Base-by-base conservation (phyloP, 257 asterid genomes). In the Solanum clarkiae region DNA sequence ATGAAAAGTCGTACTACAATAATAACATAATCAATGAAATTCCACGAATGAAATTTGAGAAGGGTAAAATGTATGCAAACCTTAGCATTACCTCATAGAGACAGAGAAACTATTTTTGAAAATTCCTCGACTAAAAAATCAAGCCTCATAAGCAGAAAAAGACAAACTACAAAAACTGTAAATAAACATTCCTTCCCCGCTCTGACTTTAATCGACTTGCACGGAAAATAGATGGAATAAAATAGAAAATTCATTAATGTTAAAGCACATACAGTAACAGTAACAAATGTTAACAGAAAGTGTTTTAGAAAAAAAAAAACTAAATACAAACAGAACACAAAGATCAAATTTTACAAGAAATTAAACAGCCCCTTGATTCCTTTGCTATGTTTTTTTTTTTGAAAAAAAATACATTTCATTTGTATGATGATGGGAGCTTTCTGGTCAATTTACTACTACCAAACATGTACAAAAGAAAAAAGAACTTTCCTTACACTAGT, bases 381-480 rank as follows among this genome's bases (percentile, higher is more conserved):
- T 72, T 63, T 60, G 56, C 32, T 72, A 12, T 20, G 42, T 0
- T 36, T 36, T 4, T 60, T 36, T 60, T 59, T 20, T 1, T 0
- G 0, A n/a, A 59, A n/a, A 5, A 59, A 60, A 10, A 10, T 65
- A 77, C 82, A 77, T 77, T 53, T 53, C 82, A 77, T 77, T 51
- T 77, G 47, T 53, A 20, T 51, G 59, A 36, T 77, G 22, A 4
- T 77, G 65, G 62, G 63, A 77, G 47, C 82, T 53, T 51, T 26
- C 49, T 29, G 24, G 47, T 24, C 65, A 15, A 75, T 77, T 53
- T 24, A 51, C 82, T 77, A 53, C 82, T 53, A 77, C 82, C 26
- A 51, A 77, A 77, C 82, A 77, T 77, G 65, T 77, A 77, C 65
- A 77, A 0, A 77, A 71, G 47, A 51, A 77, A 71, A 77, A 51